Evolutionary conservation across 495 filamentous ascomycete genomes (phyloP).

Genomic region (Penicillium chermesinum): DNA sequence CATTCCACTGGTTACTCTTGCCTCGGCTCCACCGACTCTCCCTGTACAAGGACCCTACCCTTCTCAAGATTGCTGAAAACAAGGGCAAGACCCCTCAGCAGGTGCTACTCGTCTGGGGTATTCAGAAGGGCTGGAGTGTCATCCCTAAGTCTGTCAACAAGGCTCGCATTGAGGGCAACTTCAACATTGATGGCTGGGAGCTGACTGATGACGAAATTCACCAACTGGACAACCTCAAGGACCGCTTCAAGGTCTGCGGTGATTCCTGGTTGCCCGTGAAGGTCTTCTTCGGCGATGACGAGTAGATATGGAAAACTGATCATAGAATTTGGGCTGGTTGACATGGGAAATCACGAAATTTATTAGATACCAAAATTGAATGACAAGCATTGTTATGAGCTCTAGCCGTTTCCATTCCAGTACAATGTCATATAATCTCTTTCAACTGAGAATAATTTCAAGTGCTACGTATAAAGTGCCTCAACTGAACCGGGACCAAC

Average conservation of each 20-base stretch:
- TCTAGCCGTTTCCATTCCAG: no score
- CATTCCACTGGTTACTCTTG: constrained; percentile 65
- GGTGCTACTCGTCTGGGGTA: constrained; percentile 62
- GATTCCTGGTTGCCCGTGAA: constrained; percentile 68
- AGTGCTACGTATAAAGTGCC: no score
- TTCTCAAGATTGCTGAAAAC: constrained; percentile 56
- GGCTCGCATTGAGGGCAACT: constrained; percentile 59
- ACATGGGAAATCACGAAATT: neutral
- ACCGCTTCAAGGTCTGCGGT: constrained; percentile 69
- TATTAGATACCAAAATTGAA: neutral
- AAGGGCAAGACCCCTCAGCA: constrained; percentile 66
- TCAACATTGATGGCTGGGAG: constrained; percentile 60
- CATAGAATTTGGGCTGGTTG: neutral
- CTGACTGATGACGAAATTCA: constrained; percentile 60
- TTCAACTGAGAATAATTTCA: no score
- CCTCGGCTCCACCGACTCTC: constrained; percentile 55
- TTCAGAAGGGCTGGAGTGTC: constrained; percentile 68
- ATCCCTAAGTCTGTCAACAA: constrained; percentile 65
- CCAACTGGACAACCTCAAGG: constrained; percentile 56
- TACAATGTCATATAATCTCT: no score
- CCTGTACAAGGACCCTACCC: constrained; percentile 54
- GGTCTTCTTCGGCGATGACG: constrained; percentile 86
- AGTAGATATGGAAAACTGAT: constrained; percentile 42
- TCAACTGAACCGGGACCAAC: neutral
- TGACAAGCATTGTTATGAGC: no score